A percentile compares a stretch with the other conserved stretches of the same genome.
These are phyloP conservation scores for Leptoxyphium fumago DNA, from an alignment of 2,329 filamentous ascomycete species.

Conservation along the genomic window DNA sequence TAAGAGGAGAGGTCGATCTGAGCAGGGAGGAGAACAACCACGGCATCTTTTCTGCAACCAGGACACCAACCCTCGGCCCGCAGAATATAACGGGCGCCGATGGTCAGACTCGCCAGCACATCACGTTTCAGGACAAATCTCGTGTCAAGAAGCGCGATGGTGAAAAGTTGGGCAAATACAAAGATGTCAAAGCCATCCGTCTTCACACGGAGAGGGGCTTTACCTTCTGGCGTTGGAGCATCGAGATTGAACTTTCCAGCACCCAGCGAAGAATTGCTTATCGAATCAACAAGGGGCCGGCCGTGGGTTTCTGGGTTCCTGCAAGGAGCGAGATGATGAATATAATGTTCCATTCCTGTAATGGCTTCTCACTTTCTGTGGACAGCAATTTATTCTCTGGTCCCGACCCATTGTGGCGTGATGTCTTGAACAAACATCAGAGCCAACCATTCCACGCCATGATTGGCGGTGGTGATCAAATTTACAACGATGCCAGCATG, in stretches of 20 bases:
- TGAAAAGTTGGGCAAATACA: slow-evolving; percentile 66
- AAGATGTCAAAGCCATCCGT: slow-evolving; percentile 67
- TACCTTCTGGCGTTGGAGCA: slow-evolving; percentile 95
- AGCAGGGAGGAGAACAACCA: slow-evolving; percentile 66
- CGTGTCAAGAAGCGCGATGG: slow-evolving; percentile 50
- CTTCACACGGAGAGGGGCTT: slow-evolving; percentile 74
- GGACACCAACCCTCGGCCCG: slow-evolving; percentile 18
- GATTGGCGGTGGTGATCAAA: slow-evolving; percentile 92
- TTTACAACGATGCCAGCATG: slow-evolving; percentile 83
- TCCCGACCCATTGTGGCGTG: slow-evolving; percentile 91
- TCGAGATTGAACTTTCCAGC: slow-evolving; percentile 73
- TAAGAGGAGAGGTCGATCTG: slow-evolving; percentile 63
- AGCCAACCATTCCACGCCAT: slow-evolving; percentile 91
- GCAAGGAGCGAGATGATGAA: slow-evolving; percentile 79
- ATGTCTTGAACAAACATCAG: slow-evolving; percentile 87
- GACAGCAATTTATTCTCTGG: slow-evolving; percentile 72
- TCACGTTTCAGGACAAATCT: slow-evolving; percentile 27
- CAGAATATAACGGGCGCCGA: slow-evolving; percentile 10
- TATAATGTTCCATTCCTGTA: slow-evolving; percentile 97
- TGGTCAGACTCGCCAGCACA: slow-evolving; percentile 13
- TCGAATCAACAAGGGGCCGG: slow-evolving; percentile 81
- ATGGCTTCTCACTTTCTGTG: slow-evolving; percentile 75
- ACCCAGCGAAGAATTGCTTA: slow-evolving; percentile 81
- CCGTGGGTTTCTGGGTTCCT: slow-evolving; percentile 89
- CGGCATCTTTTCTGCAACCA: slow-evolving; percentile 57